Base-by-base conservation (phyloP, 768 basidiomycete genomes). In the Ramaria rubella region DNA sequence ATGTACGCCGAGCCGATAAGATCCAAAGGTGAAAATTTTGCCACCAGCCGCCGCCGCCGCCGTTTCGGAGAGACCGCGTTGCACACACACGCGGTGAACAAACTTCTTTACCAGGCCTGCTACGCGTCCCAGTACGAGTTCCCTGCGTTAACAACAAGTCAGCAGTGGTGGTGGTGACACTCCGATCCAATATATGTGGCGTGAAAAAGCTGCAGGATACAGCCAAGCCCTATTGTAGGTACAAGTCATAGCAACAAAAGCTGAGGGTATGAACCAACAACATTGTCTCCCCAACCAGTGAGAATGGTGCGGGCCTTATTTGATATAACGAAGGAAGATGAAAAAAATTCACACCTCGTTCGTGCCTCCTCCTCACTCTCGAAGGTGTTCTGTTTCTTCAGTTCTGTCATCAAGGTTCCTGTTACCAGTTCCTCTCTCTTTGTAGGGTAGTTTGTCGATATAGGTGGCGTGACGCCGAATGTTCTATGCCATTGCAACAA, bases 21-120 rank as follows among this genome's bases (percentile, higher is more conserved):
- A 97, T 40, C 96, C 96, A 70, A 95, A 99, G 6, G 96, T 98
- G 70, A 93, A 99, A 68, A 99, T 98, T 77, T 98, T 95, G 61
- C 94, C 96, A 51, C 96, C 96, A 8, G 96, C 92, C 48, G 90
- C 85, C 51, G 73, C 81, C 8, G 95, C 94, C 1, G 91, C 87
- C 19, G 86, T 72, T 61, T 97, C 94, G 29, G 94, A 94, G 45
- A 95, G 75, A 6, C 95, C 95, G 38, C 79, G 81, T 43, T 81
- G 73, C 57, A 94, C 68, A 7, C 89, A 87, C 1, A 94, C 84
- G 60, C 81, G 81, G 65, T 82, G 82, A 49, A 99, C 96, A 68
- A 98, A 99, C 67, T 90, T 83, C 74, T 92, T 93, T 62, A 97
- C 92, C 26, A 96, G 77, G 52, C 85, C 82, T 42, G 90, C 85